Conservation (phyloP, 2,329 filamentous ascomycete genomes). For the Fusarium longipes region DNA sequence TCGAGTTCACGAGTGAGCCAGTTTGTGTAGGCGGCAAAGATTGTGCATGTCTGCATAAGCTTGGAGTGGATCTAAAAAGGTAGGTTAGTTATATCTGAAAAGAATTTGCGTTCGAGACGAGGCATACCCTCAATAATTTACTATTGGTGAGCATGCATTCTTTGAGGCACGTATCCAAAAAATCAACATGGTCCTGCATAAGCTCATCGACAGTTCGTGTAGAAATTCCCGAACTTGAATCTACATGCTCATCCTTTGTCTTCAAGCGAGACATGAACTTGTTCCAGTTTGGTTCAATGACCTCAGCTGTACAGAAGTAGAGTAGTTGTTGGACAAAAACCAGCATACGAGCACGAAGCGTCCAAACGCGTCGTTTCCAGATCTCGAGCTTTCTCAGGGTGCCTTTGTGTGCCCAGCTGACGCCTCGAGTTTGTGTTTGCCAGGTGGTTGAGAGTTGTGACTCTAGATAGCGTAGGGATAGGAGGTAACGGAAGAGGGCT, state of each 20-base stretch:
- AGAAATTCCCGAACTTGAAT: slow-evolving; percentile 48
- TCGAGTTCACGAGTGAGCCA: slow-evolving; percentile 87
- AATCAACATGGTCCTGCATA: slow-evolving; percentile 99
- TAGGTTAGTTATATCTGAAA: slow-evolving; percentile 23
- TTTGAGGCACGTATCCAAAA: slow-evolving; percentile 96
- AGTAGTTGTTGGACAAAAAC: slow-evolving; percentile 96
- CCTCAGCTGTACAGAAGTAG: slow-evolving; percentile 96
- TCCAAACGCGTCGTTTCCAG: slow-evolving; percentile 95
- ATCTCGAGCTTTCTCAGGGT: slow-evolving; percentile 79
- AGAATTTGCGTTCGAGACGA: background rate
- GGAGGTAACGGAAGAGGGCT: slow-evolving; percentile 91
- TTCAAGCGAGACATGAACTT: slow-evolving; percentile 89
- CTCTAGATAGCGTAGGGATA: slow-evolving; percentile 90
- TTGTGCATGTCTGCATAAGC: slow-evolving; percentile 92
- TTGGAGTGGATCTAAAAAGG: slow-evolving; percentile 87
- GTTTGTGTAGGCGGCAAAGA: slow-evolving; percentile 91
- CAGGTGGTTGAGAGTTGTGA: slow-evolving; percentile 87
- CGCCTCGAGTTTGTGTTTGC: slow-evolving; percentile 86
- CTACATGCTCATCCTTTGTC: slow-evolving; percentile 61
- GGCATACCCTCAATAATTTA: slow-evolving; percentile 84
- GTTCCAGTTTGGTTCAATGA: slow-evolving; percentile 98
- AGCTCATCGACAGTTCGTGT: slow-evolving; percentile 90
- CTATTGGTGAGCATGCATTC: slow-evolving; percentile 99
- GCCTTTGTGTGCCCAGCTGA: slow-evolving; percentile 85
- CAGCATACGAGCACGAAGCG: slow-evolving; percentile 90